phyloP scores from a whole-genome alignment of 371 early-diverging fungal species.

The Polyrhizophydium stewartii region DNA sequence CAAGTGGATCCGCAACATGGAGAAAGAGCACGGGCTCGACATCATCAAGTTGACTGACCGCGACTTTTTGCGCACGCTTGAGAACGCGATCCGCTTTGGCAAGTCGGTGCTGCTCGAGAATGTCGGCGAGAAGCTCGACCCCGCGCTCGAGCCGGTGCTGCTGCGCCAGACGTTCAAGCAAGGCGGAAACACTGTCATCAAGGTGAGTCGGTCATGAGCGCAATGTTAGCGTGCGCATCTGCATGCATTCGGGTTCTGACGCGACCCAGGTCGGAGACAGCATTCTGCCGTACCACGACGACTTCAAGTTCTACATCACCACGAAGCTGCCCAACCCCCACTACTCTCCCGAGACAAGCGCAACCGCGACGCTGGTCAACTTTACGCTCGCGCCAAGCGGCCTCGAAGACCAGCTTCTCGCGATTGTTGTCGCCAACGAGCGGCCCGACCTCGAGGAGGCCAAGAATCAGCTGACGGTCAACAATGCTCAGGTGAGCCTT shows the following conservation, averaged over 20 bases:
- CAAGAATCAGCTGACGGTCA: conserved; percentile 49
- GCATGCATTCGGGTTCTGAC: too few species aligned
- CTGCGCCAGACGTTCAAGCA: conserved; percentile 51
- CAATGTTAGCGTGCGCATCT: not conserved
- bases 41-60: conserved; percentile 52
- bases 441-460: conserved; percentile 59
- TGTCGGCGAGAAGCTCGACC: conserved; percentile 50
- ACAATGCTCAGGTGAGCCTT: conserved; percentile 38
- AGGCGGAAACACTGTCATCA: conserved; percentile 53
- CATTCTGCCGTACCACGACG: conserved; percentile 55
- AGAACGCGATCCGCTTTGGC: conserved; percentile 58
- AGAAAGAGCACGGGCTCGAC: conserved; percentile 48
- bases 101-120: conserved; percentile 56
- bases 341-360: conserved; percentile 55
- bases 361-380: conserved; percentile 54
- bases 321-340: conserved; percentile 58
- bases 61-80: conserved; percentile 53
- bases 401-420: conserved; percentile 56
- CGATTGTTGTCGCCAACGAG: conserved; percentile 57
- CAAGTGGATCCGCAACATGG: conserved; percentile 60
- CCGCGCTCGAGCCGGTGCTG: conserved; percentile 53
- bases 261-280: conserved; percentile 41
- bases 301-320: conserved; percentile 56
- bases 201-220: conserved; percentile 10
- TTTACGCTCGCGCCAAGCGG: conserved; percentile 57